A percentile compares a stretch with the other conserved stretches of the same genome.
Conservation (phyloP, 805 yeast species). For the Tetrapisispora phaffii region DNA sequence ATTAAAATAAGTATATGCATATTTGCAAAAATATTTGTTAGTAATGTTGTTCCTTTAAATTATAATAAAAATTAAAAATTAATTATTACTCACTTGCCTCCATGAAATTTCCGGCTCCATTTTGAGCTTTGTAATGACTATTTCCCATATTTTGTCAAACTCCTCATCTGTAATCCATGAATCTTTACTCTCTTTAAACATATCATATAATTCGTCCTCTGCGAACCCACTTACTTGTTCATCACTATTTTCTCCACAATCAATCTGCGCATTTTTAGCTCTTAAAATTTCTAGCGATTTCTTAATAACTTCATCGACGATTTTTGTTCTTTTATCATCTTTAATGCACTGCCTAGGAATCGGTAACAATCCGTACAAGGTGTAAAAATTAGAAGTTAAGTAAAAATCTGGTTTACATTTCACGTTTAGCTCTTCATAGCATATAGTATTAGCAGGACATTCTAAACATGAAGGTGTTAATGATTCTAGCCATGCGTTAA, state of each 20-base stretch:
- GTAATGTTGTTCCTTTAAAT: conserved; percentile 5
- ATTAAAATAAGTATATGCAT: not conserved
- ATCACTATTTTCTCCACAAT: conserved; percentile 46
- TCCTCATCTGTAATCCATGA: conserved; percentile 41
- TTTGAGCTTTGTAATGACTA: conserved; percentile 50
- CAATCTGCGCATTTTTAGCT: conserved; percentile 51
- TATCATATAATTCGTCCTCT: conserved; percentile 41
- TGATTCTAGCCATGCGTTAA: conserved; percentile 39
- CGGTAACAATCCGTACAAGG: conserved; percentile 48
- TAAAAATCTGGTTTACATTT: conserved; percentile 66
- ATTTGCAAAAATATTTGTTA: conserved; percentile 11
- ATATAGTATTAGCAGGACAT: conserved; percentile 76
- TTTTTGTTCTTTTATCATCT: conserved; percentile 62
- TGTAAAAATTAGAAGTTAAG: conserved; percentile 27
- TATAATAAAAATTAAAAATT: not conserved
- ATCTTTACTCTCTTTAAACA: conserved; percentile 34
- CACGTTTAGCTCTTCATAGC: conserved; percentile 49
- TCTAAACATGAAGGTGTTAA: conserved; percentile 55
- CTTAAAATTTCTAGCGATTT: conserved; percentile 60
- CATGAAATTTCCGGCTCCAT: conserved; percentile 62
- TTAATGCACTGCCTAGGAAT: conserved; percentile 57
- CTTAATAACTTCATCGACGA: conserved; percentile 53
- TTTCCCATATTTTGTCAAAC: conserved; percentile 57
- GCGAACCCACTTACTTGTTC: conserved; percentile 43
- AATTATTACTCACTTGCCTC: conserved; percentile 52